Percentiles rank a stretch among this genome's conserved stretches.
These are phyloP conservation scores for Mycena vitilis DNA, from an alignment of 768 basidiomycete species.

Conservation along the genomic window DNA sequence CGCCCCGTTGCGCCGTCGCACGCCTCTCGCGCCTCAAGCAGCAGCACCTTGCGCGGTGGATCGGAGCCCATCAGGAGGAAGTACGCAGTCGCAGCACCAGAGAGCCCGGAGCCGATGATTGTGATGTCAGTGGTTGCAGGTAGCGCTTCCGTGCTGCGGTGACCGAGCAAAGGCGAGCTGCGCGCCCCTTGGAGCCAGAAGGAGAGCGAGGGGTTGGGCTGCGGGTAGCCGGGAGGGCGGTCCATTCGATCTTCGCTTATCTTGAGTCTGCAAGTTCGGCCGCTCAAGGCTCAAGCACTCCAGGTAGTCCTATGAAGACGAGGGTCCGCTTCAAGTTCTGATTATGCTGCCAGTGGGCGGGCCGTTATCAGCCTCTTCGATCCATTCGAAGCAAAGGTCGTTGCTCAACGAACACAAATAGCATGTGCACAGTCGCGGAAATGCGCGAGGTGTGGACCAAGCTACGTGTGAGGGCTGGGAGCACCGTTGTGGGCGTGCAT, in stretches of 20 bases:
- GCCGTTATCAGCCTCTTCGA: too few relatives aligned
- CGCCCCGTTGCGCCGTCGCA: slow-evolving; percentile 44
- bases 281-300: not conserved
- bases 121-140: slow-evolving; percentile 41
- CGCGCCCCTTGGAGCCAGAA: slow-evolving; percentile 47
- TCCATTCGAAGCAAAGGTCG: too few relatives aligned
- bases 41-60: slow-evolving; percentile 42
- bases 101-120: slow-evolving; percentile 52
- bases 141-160: slow-evolving; percentile 37
- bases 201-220: slow-evolving; percentile 42
- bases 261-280: not conserved
- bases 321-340: too few relatives aligned
- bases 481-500: too few relatives aligned
- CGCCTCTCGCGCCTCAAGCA: slow-evolving; percentile 58
- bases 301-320: too few relatives aligned
- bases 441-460: too few relatives aligned
- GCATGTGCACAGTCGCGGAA: too few relatives aligned
- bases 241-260: not conserved
- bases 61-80: slow-evolving; percentile 39
- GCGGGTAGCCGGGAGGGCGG: slow-evolving; percentile 26
- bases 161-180: slow-evolving; percentile 33
- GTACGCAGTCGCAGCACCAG: slow-evolving; percentile 47
- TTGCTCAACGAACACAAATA: too few relatives aligned
- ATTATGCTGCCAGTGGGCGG: too few relatives aligned
- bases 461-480: too few relatives aligned